Evolutionary conservation across 352 stramenopile genomes (phyloP).

Genomic region (Blastocystis sp.): DNA sequence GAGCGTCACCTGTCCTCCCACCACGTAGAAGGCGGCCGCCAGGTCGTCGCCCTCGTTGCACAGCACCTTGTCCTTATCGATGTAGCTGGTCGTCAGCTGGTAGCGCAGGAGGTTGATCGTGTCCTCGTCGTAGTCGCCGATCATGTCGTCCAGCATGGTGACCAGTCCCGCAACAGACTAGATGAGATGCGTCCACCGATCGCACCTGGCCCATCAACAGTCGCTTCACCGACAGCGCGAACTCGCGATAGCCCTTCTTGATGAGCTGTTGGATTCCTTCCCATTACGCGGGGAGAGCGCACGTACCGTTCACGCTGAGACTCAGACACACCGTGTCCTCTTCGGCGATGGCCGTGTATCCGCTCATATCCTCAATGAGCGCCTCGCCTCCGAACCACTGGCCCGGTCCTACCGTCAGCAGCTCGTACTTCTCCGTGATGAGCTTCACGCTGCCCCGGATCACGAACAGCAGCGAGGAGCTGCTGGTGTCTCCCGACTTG

Average conservation of each 20-base stretch:
- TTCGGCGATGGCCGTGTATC: constrained; percentile 52
- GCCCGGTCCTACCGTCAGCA: constrained; percentile 13
- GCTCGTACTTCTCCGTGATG: constrained; percentile 17
- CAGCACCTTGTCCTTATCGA: neutral
- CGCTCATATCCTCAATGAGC: constrained; percentile 35
- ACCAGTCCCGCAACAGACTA: neutral
- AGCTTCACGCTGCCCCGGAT: constrained; percentile 33
- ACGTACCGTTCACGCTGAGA: constrained; percentile 18
- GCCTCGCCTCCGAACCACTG: constrained; percentile 52
- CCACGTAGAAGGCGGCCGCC: neutral
- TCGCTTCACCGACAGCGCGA: constrained; percentile 40
- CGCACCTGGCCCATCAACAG: constrained; percentile 41
- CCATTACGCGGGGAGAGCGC: neutral
- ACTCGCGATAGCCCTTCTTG: constrained; percentile 27
- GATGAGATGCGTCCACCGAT: neutral
- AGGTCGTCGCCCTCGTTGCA: constrained; percentile 40
- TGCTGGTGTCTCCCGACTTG: constrained; percentile 11
- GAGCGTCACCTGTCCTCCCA: neutral
- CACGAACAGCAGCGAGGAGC: constrained; percentile 21
- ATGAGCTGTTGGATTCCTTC: constrained; percentile 2
- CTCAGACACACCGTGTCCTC: constrained; percentile 51
- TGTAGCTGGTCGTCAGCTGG: constrained; percentile 19
- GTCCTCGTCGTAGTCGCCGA: constrained; percentile 46
- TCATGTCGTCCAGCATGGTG: constrained; percentile 16
- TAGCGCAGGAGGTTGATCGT: constrained; percentile 35